Conservation (phyloP, 1,284 basidiomycete species). For the Rhizoctonia solani region DNA sequence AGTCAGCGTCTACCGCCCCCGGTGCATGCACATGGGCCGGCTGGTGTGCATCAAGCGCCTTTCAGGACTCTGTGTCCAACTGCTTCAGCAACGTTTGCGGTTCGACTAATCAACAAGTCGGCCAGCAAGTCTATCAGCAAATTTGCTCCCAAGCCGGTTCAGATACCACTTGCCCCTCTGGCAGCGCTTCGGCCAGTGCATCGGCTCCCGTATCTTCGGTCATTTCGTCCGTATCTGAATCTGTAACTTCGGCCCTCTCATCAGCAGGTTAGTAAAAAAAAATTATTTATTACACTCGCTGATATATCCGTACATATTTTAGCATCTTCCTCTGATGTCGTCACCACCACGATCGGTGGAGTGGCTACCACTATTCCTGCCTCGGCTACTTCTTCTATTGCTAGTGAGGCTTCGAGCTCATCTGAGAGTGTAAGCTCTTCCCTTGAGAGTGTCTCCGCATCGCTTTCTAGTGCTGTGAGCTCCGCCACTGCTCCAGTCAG, state of each 20-base stretch:
- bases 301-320: background rate
- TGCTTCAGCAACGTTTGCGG: slow-evolving; percentile 21
- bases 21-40: slow-evolving; percentile 27
- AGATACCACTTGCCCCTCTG: slow-evolving; percentile 16
- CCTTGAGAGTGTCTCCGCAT: background rate
- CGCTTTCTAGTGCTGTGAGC: background rate
- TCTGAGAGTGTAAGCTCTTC: background rate
- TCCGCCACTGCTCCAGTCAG: slow-evolving; percentile 11
- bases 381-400: slow-evolving; percentile 13
- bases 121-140: slow-evolving; percentile 19
- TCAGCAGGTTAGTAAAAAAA: background rate
- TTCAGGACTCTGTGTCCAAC: slow-evolving; percentile 25
- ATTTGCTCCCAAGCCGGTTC: slow-evolving; percentile 27
- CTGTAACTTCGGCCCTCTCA: background rate
- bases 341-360: slow-evolving; percentile 16
- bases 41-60: slow-evolving; percentile 7
- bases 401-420: background rate
- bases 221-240: background rate
- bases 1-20: background rate
- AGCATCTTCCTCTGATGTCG: slow-evolving; percentile 3
- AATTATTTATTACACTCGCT: background rate
- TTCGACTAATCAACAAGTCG: slow-evolving; percentile 9
- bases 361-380: slow-evolving; percentile 7
- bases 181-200: too few species aligned
- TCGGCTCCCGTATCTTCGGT: background rate